phyloP scores from a whole-genome alignment of 306 rosid species.

The Astragalus membranaceus region DNA sequence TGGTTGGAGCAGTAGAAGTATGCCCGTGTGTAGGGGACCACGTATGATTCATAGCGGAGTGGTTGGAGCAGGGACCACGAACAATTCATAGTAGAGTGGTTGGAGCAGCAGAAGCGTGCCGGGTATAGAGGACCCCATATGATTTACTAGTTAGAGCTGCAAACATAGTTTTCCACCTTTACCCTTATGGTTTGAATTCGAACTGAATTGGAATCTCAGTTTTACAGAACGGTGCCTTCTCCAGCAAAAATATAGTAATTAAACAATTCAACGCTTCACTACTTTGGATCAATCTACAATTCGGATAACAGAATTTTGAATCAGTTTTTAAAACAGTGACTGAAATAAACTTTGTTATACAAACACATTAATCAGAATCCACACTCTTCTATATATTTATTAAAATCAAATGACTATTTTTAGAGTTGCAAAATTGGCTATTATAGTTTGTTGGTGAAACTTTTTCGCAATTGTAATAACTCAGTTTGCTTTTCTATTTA shows the following conservation, averaged over 20 bases:
- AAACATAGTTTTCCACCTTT: too few relatives aligned
- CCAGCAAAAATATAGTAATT: background rate
- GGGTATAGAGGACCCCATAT: too few relatives aligned
- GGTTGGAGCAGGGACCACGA: too few relatives aligned
- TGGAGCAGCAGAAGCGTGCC: too few relatives aligned
- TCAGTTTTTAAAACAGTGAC: too few relatives aligned
- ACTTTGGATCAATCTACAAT: background rate
- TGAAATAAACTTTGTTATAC: background rate
- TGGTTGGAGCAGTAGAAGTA: too few relatives aligned
- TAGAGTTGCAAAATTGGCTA: background rate
- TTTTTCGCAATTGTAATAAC: background rate
- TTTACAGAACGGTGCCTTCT: constrained; percentile 35
- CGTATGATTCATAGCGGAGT: too few relatives aligned
- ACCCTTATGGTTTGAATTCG: background rate
- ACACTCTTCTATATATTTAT: too few relatives aligned
- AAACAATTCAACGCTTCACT: background rate
- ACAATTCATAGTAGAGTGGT: too few relatives aligned
- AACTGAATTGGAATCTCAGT: background rate
- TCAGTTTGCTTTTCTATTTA: background rate
- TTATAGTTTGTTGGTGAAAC: background rate
- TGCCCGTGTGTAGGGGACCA: too few relatives aligned
- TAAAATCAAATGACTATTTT: background rate
- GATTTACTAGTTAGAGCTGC: too few relatives aligned
- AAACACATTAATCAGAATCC: background rate
- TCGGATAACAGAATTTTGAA: background rate